Conservation (phyloP, 495 filamentous ascomycete species). For the Xylaria venustula region DNA sequence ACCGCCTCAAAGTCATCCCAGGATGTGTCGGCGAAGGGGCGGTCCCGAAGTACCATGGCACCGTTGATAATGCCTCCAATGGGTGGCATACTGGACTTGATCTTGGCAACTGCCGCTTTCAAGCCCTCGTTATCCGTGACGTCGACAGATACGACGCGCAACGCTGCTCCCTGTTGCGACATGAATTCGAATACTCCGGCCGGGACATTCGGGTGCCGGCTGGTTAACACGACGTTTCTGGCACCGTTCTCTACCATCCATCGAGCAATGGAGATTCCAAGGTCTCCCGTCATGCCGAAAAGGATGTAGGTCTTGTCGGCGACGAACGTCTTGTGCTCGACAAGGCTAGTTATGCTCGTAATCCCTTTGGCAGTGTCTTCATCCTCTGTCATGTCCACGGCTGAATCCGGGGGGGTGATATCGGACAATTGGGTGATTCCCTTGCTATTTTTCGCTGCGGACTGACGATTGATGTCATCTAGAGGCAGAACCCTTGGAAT, state of each 20-base stretch:
- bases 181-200: not conserved
- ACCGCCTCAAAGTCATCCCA: slow-evolving; percentile 23
- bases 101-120: not conserved
- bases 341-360: too few relatives aligned
- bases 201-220: slow-evolving; percentile 30
- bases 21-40: slow-evolving; percentile 26
- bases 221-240: slow-evolving; percentile 43
- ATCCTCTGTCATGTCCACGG: too few relatives aligned
- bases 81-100: slow-evolving; percentile 29
- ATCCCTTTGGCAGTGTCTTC: too few relatives aligned
- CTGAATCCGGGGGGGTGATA: too few relatives aligned
- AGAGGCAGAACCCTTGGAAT: not conserved
- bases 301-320: slow-evolving; percentile 46
- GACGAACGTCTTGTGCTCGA: slow-evolving; percentile 7
- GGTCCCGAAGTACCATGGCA: slow-evolving; percentile 42
- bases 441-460: too few relatives aligned
- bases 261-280: slow-evolving; percentile 45
- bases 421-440: too few relatives aligned
- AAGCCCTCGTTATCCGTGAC: slow-evolving; percentile 3
- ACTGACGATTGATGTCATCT: not conserved
- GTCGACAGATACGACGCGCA: slow-evolving; percentile 1
- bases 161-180: not conserved
- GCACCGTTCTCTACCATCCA: slow-evolving; percentile 53
- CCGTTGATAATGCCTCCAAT: slow-evolving; percentile 40
- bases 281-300: slow-evolving; percentile 44